Base-by-base conservation (phyloP, 2,329 filamentous ascomycete genomes). In the Sporothrix inflata region DNA sequence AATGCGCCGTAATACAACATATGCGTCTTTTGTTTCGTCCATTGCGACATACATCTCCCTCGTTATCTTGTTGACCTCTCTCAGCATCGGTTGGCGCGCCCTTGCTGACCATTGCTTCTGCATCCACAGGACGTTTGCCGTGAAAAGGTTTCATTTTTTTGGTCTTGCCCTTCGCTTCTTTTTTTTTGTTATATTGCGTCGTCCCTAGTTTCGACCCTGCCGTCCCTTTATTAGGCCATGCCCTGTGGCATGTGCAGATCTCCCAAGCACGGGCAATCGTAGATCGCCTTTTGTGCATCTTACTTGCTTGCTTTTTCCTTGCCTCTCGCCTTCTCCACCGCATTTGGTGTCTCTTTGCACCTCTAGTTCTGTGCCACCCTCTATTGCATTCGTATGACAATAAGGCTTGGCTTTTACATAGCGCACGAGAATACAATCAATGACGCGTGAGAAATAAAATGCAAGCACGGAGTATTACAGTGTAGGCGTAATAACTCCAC, bases 41-140 rank as follows among this genome's bases (percentile, higher is more conserved):
- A 45, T 14, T 38, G n/a, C n/a, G n/a, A n/a, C n/a, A n/a, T n/a
- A 70, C 55, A 11, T 40, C 38, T 45, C 60, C 21, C 60, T 19
- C 60, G 27, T 63, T 63, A 45, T 9, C 12, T 8, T 65, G 21
- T 45, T 16, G 5, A 40, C 38, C 1, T 63, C 47, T 9, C 60
- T 65, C 27, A 21, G 60, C 38, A 65, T 27, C 38, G 19, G 12
- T 19, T 40, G 19, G n/a, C 12, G 5, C 9, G 40, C 70, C 70
- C 70, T 60, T 69, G 55, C 53, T 69, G 53, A 38, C 53, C 68
- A 61, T 38, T 61, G 40, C 47, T 24, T 34, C 61, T 67, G 30
- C 24, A 30, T 49, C 21, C 4, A 49, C n/a, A 42, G 53, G 57
- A 45, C 12, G 9, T n/a, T n/a, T 68, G 21, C 16, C 53, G 42